Evolutionary conservation across 768 basidiomycete genomes (phyloP).

Genomic region (Serendipita sp.): DNA sequence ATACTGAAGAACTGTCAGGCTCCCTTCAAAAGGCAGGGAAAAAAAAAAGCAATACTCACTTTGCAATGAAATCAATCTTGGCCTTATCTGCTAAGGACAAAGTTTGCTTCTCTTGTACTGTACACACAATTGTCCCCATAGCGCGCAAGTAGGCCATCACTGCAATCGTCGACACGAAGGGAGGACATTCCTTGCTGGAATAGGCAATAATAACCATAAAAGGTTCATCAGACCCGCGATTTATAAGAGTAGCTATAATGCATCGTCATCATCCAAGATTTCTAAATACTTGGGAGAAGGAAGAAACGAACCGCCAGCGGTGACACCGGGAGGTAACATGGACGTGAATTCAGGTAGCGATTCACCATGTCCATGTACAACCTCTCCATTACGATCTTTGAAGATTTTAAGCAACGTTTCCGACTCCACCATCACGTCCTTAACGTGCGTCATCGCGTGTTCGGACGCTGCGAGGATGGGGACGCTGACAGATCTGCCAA

Average conservation of each 20-base stretch:
- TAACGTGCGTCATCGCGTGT: too few relatives aligned
- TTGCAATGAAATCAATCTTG: conserved; percentile 83
- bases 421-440: too few relatives aligned
- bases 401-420: too few relatives aligned
- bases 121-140: conserved; percentile 73
- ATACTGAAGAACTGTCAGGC: conserved; percentile 37
- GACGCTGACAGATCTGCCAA: too few relatives aligned
- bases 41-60: conserved; percentile 32
- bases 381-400: conserved; percentile 17
- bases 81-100: conserved; percentile 94
- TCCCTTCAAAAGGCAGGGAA: neutral
- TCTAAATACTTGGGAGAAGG: too few relatives aligned
- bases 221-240: conserved; percentile 58
- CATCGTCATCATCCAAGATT: neutral
- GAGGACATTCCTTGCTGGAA: conserved; percentile 3
- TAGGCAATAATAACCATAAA: conserved; percentile 6
- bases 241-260: conserved; percentile 57
- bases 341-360: too few relatives aligned
- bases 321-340: too few relatives aligned
- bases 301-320: too few relatives aligned
- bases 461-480: too few relatives aligned
- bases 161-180: neutral
- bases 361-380: conserved; percentile 13
- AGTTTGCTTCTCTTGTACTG: conserved; percentile 77
- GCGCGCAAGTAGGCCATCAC: neutral